Evolutionary conservation across 2,329 filamentous ascomycete genomes (phyloP).

Genomic region (Colletotrichum graminicola): DNA sequence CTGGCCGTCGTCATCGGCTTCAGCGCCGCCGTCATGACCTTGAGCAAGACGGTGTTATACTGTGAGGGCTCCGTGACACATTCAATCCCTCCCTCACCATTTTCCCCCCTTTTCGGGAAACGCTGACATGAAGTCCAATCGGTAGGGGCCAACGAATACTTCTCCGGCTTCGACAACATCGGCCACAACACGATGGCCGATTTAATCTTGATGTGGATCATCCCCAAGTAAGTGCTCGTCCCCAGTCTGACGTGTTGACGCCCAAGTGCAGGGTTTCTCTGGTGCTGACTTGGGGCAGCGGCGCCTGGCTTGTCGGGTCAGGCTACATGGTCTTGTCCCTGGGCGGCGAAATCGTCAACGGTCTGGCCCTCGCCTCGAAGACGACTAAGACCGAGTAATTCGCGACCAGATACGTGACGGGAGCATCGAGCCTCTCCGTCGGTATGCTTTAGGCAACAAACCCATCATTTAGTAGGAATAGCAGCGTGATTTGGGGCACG

Average conservation of each 20-base stretch:
- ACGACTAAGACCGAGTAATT: constrained; percentile 56
- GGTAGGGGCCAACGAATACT: constrained; percentile 68
- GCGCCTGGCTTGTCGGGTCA: constrained; percentile 67
- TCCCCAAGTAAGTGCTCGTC: constrained; percentile 64
- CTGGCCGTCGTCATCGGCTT: constrained; percentile 63
- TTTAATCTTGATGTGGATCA: constrained; percentile 67
- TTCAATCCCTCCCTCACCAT: no score
- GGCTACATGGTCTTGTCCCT: constrained; percentile 64
- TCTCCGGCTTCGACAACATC: constrained; percentile 67
- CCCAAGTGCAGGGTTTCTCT: not conserved
- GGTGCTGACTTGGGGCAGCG: constrained; percentile 53
- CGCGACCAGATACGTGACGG: not conserved
- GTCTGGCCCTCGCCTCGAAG: constrained; percentile 55
- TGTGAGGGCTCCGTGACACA: constrained; percentile 56
- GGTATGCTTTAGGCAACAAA: not conserved
- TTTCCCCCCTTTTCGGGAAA: no score
- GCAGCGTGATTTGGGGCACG: not conserved
- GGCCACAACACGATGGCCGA: constrained; percentile 63
- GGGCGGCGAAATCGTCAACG: constrained; percentile 63
- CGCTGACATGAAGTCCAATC: not conserved
- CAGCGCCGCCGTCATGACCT: constrained; percentile 68
- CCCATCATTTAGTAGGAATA: not conserved
- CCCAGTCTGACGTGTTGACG: not conserved
- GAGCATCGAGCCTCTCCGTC: not conserved
- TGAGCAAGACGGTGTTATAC: constrained; percentile 73